Base-by-base conservation (phyloP, 108 stramenopile species). In the Cylindrotheca fusiformis region DNA sequence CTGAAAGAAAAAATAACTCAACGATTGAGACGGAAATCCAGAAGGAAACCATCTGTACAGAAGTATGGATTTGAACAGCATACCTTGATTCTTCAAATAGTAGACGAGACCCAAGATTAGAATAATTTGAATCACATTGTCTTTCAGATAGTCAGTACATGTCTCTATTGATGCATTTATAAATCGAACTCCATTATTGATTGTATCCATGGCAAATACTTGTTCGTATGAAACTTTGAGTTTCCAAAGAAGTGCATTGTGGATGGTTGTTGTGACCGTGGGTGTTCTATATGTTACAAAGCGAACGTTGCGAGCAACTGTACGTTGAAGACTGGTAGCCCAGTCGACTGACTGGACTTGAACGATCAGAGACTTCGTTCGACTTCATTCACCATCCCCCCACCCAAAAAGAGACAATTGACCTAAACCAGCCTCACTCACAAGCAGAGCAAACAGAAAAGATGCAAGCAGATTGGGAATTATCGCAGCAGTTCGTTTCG, bases 391-490 rank as follows among this genome's bases (percentile, higher is more conserved):
- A 20, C 21, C 10, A 10, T 22, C 19, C 18, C 52, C n/a, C n/a
- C n/a, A n/a, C n/a, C n/a, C n/a, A n/a, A n/a, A n/a, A n/a, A n/a
- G n/a, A n/a, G n/a, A n/a, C n/a, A n/a, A n/a, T n/a, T n/a, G n/a
- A n/a, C n/a, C 1, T 4, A 4, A n/a, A 58, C 32, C 33, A 1
- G 3, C 4, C 23, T 33, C 57, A 25, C 32, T 33, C 2, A 22
- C 23, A 24, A 25, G 2, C 52, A 18, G 52, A 22, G 2, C 22
- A 24, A 28, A 44, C 36, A 10, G 6, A 2, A 25, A 60, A 23
- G 26, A 83, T 83, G 82, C 60, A 83, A 62, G 65, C 63, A 22
- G 78, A 83, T 60, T 83, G 77, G 78, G 82, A 79, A 65, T 36
- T 83, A 26, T 74, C 77, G 6, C 64, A 76, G 28, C 72, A 79